phyloP scores from a whole-genome alignment of 768 basidiomycete genomes.

The Tulasnella sp. region DNA sequence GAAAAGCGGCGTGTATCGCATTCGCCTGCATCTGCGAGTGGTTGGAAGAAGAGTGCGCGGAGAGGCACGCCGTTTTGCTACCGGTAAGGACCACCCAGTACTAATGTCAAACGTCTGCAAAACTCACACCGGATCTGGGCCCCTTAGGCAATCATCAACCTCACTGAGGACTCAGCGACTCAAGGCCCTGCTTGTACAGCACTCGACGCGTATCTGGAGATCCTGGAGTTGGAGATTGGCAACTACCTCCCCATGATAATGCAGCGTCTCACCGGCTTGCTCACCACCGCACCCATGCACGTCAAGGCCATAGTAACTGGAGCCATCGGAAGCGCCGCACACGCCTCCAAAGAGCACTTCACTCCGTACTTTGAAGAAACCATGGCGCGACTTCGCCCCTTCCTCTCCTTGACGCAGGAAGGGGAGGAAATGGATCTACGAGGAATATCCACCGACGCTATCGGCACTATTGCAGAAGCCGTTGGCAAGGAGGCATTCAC shows the following conservation, averaged over 20 bases:
- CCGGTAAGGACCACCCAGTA: constrained; percentile 45
- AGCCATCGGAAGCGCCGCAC: constrained; percentile 95
- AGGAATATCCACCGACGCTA: constrained; percentile 97
- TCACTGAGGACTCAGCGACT: constrained; percentile 77
- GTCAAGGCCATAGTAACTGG: constrained; percentile 94
- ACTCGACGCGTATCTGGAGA: constrained; percentile 91
- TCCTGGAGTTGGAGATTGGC: constrained; percentile 70
- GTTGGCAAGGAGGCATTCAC: constrained; percentile 90
- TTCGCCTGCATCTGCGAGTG: constrained; percentile 96
- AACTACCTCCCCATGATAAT: constrained; percentile 90
- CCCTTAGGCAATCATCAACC: constrained; percentile 70
- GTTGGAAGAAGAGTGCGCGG: constrained; percentile 85
- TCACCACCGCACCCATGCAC: constrained; percentile 73
- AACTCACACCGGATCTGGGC: neutral
- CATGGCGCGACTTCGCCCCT: constrained; percentile 79
- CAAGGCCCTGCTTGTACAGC: constrained; percentile 94
- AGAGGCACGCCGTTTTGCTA: constrained; percentile 69
- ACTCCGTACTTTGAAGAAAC: constrained; percentile 88
- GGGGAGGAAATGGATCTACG: constrained; percentile 91
- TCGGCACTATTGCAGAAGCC: constrained; percentile 95
- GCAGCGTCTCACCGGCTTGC: constrained; percentile 79
- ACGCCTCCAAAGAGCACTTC: constrained; percentile 87
- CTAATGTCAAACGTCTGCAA: neutral
- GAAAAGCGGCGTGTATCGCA: constrained; percentile 92
- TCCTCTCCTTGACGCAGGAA: constrained; percentile 73